A percentile compares a stretch with the other conserved stretches of the same genome.
Evolutionary conservation across 2,329 filamentous ascomycete genomes (phyloP).

Genomic region (Podosphaera leucotricha): DNA sequence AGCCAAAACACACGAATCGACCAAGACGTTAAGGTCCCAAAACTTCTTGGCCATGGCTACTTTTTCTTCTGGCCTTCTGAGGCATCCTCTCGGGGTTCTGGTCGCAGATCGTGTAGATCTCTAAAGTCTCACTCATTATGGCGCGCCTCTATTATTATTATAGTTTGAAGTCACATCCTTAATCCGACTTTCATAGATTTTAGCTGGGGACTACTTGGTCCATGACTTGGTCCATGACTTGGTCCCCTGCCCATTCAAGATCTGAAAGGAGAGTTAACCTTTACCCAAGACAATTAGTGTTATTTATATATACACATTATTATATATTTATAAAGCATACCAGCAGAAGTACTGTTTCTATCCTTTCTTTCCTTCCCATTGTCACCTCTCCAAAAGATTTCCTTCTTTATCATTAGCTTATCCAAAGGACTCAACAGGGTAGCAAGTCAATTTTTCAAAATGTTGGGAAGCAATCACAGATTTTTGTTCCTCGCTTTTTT

Average conservation of each 20-base stretch:
- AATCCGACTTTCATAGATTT: background rate
- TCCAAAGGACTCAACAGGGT: background rate
- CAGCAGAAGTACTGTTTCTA: background rate
- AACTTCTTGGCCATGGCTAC: background rate
- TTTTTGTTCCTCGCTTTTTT: background rate
- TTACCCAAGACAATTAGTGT: background rate
- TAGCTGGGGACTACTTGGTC: background rate
- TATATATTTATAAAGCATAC: background rate
- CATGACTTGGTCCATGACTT: background rate
- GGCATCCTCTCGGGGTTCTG: background rate
- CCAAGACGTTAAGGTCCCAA: background rate
- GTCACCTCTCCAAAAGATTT: background rate
- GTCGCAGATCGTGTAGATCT: background rate
- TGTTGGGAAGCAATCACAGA: background rate
- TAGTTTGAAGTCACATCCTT: background rate
- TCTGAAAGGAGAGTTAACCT: background rate
- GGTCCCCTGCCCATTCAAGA: background rate
- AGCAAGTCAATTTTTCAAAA: background rate
- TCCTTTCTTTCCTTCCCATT: background rate
- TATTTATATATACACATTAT: background rate
- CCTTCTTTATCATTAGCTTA: background rate
- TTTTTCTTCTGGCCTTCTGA: background rate
- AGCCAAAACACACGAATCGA: background rate
- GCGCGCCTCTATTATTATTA: background rate
- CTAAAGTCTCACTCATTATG: background rate